These are phyloP conservation scores for Syncephalastrum racemosum DNA, from an alignment of 371 early-diverging fungal genomes.

Conservation along the genomic window DNA sequence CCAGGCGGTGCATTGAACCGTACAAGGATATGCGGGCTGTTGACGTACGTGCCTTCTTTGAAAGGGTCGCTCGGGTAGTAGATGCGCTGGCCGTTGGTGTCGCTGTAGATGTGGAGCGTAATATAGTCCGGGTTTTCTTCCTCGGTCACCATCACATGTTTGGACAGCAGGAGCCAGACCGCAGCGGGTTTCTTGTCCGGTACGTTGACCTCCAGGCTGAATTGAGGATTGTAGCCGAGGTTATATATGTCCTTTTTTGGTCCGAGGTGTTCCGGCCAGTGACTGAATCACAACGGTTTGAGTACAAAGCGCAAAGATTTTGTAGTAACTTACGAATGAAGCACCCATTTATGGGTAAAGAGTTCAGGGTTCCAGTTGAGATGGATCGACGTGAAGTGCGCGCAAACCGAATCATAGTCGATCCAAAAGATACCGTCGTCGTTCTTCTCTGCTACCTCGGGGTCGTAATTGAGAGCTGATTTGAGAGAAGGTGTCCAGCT, in stretches of 20 bases:
- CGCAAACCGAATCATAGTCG: conserved; percentile 78
- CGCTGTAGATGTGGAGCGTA: conserved; percentile 78
- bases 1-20: conserved; percentile 71
- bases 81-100: conserved; percentile 68
- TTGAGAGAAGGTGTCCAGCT: conserved; percentile 76
- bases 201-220: conserved; percentile 58
- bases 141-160: conserved; percentile 79
- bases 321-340: conserved; percentile 51
- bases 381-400: conserved; percentile 81
- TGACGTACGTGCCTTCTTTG: conserved; percentile 78
- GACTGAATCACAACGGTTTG: conserved; percentile 25
- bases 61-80: conserved; percentile 77
- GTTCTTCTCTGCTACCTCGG: conserved; percentile 54
- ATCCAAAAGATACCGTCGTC: conserved; percentile 91
- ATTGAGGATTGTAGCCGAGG: conserved; percentile 81
- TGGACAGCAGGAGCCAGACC: conserved; percentile 81
- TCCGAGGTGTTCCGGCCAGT: conserved; percentile 62
- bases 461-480: conserved; percentile 69
- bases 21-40: conserved; percentile 81
- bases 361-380: conserved; percentile 86
- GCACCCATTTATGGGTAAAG: conserved; percentile 61
- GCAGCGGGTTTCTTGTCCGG: conserved; percentile 54
- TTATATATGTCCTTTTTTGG: conserved; percentile 69
- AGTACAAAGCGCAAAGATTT: background rate
- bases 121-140: conserved; percentile 80